Evolutionary conservation across 1,284 basidiomycete genomes (phyloP).

Genomic region (Irpex sp.): DNA sequence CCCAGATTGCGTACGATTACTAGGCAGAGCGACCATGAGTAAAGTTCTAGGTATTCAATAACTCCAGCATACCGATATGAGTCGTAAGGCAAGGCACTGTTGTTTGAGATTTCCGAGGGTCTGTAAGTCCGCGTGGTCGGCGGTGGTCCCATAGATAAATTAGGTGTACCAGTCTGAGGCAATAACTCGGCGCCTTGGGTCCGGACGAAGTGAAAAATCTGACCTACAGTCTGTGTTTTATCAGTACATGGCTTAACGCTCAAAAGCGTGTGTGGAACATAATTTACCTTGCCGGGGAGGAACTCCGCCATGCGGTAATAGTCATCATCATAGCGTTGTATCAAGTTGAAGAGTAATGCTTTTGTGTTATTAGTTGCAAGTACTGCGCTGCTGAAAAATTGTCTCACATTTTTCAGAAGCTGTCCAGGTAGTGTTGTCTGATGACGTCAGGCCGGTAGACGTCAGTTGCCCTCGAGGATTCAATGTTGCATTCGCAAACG

Average conservation of each 20-base stretch:
- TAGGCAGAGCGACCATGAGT: not conserved
- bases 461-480: not conserved
- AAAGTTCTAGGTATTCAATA: not conserved
- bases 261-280: not conserved
- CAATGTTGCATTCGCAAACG: not conserved
- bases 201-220: not conserved
- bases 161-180: not conserved
- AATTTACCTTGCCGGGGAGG: slow-evolving; percentile 68
- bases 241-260: not conserved
- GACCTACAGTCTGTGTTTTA: not conserved
- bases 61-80: not conserved
- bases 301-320: slow-evolving; percentile 73
- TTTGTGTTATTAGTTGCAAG: slow-evolving; percentile 41
- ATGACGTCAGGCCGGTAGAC: slow-evolving; percentile 25
- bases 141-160: not conserved
- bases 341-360: slow-evolving; percentile 61
- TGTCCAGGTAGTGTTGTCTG: slow-evolving; percentile 41
- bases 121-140: not conserved
- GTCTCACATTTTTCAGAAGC: slow-evolving; percentile 54
- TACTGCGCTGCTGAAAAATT: slow-evolving; percentile 28
- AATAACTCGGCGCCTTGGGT: not conserved
- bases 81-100: not conserved
- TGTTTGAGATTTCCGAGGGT: not conserved
- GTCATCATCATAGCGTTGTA: slow-evolving; percentile 69
- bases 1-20: not conserved